These are phyloP conservation scores for Tetrahymena thermophila DNA, from an alignment of 73 alveolate genomes.

Conservation along the genomic window DNA sequence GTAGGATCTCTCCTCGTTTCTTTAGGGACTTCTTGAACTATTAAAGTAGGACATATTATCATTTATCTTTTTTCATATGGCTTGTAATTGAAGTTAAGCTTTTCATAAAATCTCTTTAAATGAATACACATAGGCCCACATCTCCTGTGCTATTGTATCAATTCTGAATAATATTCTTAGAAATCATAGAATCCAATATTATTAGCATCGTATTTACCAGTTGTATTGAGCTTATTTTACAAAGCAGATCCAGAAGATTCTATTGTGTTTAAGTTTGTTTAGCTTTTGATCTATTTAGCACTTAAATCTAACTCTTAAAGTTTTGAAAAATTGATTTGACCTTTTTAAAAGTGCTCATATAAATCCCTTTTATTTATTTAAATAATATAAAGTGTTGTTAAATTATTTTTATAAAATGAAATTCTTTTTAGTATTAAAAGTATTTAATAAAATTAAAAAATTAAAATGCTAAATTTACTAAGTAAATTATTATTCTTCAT, in stretches of 20 bases:
- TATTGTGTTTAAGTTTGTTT: not conserved
- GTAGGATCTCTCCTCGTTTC: not conserved
- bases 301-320: not conserved
- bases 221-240: not conserved
- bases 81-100: not conserved
- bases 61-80: not conserved
- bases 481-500: not conserved
- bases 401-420: no score
- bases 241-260: not conserved
- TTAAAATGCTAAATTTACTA: not conserved
- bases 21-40: not conserved
- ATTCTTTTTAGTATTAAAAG: no score
- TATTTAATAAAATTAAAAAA: not conserved
- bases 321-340: not conserved
- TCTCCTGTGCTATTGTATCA: not conserved
- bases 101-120: not conserved
- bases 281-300: not conserved
- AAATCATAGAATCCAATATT: not conserved
- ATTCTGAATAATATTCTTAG: not conserved
- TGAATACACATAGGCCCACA: not conserved
- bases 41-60: not conserved
- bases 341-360: not conserved
- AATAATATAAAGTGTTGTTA: not conserved
- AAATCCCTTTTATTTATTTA: not conserved
- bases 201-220: not conserved